Base-by-base conservation (phyloP, 805 yeast genomes). In the Hanseniaspora meyeri region DNA sequence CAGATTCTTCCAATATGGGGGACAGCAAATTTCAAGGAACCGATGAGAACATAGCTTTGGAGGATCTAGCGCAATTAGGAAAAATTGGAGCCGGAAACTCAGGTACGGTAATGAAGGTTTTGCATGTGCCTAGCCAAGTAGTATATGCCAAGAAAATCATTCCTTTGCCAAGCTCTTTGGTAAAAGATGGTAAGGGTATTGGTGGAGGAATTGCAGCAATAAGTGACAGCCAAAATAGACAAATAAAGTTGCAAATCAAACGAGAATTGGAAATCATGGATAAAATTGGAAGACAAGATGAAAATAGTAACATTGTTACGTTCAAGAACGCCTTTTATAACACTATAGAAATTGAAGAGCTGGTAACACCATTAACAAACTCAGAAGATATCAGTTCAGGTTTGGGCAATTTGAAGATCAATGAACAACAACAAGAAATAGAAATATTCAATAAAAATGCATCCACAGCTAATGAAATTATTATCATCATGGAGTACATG, bases 401-500 rank as follows among this genome's bases (percentile, higher is more conserved):
- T 12, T 7, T 32, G n/a, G 43, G 24, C 3, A 19, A 27, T 27
- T 11, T 42, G 7, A 43, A 20, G 24, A 51, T 36, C 10, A 27
- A 38, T 20, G 42, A 37, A 31, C 20, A 45, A 32, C n/a, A 29
- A 36, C 42, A 36, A 27, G 48, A 47, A 2, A 63, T 62, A 16
- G 68, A 63, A 12, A 60, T 59, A 14, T 49, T 62, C 9, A 60
- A 61, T 10, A 57, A 55, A 16, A 48, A 34, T 17, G 43, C 27
- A 9, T 51, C 66, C 8, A 62, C 61, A 12, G 70, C 73, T 59
- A 79, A 79, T 64, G 86, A 87, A 59, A 90, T 93, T 17, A 83
- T 88, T 14, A 85, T 93, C 59, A 85, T 95, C 66, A 89, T 90
- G 95, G 97, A 91, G 69, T 90, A 87, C 69, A 87, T 91, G 80